Evolutionary conservation across 805 yeast species (phyloP).

Genomic region (Teunomyces funiuensis): DNA sequence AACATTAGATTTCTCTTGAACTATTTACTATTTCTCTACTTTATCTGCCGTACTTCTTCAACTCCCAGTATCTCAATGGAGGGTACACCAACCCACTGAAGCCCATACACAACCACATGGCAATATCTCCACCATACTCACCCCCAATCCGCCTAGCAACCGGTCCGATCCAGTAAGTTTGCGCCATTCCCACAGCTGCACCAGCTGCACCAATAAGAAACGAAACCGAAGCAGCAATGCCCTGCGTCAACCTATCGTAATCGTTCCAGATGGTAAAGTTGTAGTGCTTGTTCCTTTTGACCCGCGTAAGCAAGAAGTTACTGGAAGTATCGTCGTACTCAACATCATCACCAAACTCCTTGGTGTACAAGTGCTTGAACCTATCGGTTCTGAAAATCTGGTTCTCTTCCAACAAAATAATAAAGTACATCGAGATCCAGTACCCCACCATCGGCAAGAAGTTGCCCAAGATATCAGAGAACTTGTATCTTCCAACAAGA

Average conservation of each 20-base stretch:
- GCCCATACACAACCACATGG: constrained; percentile 76
- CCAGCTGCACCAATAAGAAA: constrained; percentile 75
- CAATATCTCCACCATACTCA: constrained; percentile 73
- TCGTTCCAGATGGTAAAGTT: constrained; percentile 79
- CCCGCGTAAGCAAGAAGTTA: neutral
- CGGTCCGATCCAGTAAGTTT: constrained; percentile 80
- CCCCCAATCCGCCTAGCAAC: constrained; percentile 58
- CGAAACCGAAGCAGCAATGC: constrained; percentile 67
- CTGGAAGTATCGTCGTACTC: neutral
- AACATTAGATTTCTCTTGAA: too few species aligned
- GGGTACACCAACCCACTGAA: constrained; percentile 69
- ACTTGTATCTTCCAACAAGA: constrained; percentile 32
- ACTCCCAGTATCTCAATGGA: constrained; percentile 60
- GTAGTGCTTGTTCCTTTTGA: constrained; percentile 42
- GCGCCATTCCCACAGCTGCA: constrained; percentile 86
- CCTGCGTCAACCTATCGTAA: constrained; percentile 56
- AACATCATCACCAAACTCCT: constrained; percentile 25
- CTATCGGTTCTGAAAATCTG: constrained; percentile 36
- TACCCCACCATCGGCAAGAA: constrained; percentile 44
- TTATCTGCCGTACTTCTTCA: constrained; percentile 43
- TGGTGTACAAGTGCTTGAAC: constrained; percentile 30
- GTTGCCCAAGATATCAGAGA: constrained; percentile 35
- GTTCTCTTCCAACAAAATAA: constrained; percentile 36
- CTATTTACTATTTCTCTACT: too few species aligned
- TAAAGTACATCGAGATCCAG: constrained; percentile 41